Conservation (phyloP, 352 stramenopile genomes). For the Globisporangium alternatum region DNA sequence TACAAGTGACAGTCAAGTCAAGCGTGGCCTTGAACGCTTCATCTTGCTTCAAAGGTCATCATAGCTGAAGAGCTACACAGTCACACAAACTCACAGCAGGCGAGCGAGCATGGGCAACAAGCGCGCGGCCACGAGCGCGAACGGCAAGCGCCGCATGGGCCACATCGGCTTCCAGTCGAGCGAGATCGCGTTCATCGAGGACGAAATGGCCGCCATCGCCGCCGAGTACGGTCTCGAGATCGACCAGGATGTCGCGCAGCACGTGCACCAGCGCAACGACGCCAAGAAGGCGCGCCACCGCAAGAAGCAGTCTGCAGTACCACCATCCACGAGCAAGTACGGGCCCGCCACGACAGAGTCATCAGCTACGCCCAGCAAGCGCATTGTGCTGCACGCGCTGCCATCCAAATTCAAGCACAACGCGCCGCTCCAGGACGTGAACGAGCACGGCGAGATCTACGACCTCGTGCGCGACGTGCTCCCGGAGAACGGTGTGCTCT, state of each 20-base stretch:
- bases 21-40: too few relatives aligned
- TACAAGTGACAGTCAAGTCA: too few relatives aligned
- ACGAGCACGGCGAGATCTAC: conserved; percentile 41
- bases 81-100: not conserved
- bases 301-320: conserved; percentile 28
- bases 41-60: too few relatives aligned
- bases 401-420: conserved; percentile 18
- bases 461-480: conserved; percentile 46
- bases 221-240: conserved; percentile 76
- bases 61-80: not conserved
- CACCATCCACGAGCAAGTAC: conserved; percentile 15
- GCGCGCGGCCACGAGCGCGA: not conserved
- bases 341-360: not conserved
- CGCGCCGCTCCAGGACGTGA: conserved; percentile 14
- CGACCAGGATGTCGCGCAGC: conserved; percentile 59
- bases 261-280: conserved; percentile 48
- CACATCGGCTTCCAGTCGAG: conserved; percentile 66
- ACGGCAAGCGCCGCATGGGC: conserved; percentile 66
- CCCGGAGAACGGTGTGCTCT: conserved; percentile 46
- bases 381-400: conserved; percentile 18
- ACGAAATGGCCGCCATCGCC: conserved; percentile 78
- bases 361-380: conserved; percentile 6
- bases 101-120: conserved; percentile 15
- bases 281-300: conserved; percentile 45
- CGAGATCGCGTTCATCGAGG: conserved; percentile 85